Percentiles rank a stretch among this genome's conserved stretches.
Conservation (phyloP, 2,329 filamentous ascomycete genomes). For the Hymenoscyphus albidus region DNA sequence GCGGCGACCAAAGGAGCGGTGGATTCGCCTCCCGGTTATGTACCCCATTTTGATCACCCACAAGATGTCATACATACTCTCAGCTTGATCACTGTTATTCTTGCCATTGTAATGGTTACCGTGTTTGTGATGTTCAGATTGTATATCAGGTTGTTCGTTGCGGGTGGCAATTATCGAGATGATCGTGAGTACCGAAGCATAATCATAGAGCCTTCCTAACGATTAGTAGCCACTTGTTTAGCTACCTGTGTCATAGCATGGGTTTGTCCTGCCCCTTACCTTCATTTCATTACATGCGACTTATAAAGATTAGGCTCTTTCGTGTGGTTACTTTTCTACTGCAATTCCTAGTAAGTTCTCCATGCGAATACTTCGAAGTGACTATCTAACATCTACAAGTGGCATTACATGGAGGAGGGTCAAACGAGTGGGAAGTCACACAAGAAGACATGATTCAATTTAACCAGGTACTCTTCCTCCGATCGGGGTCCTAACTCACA, state of each 20-base stretch:
- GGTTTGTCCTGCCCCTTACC: background rate
- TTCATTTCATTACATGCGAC: background rate
- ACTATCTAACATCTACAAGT: background rate
- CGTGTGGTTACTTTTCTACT: background rate
- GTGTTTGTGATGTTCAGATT: background rate
- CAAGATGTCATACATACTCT: background rate
- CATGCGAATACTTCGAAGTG: background rate
- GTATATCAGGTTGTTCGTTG: background rate
- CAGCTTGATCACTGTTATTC: background rate
- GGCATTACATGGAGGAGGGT: constrained; percentile 15
- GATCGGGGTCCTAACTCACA: background rate
- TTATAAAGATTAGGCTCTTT: background rate
- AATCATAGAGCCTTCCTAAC: background rate
- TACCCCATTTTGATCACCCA: background rate
- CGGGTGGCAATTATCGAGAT: background rate
- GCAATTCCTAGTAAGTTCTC: background rate
- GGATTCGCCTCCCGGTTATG: background rate
- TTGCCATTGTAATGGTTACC: background rate
- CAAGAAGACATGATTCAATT: constrained; percentile 13
- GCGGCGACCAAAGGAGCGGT: background rate
- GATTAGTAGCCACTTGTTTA: background rate
- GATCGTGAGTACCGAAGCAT: background rate
- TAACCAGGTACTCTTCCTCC: constrained; percentile 5
- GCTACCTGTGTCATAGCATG: background rate
- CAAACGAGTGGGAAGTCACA: constrained; percentile 15